These are phyloP conservation scores for Plasmodium billcollinsi DNA, from an alignment of 169 alveolate genomes.

Conservation along the genomic window DNA sequence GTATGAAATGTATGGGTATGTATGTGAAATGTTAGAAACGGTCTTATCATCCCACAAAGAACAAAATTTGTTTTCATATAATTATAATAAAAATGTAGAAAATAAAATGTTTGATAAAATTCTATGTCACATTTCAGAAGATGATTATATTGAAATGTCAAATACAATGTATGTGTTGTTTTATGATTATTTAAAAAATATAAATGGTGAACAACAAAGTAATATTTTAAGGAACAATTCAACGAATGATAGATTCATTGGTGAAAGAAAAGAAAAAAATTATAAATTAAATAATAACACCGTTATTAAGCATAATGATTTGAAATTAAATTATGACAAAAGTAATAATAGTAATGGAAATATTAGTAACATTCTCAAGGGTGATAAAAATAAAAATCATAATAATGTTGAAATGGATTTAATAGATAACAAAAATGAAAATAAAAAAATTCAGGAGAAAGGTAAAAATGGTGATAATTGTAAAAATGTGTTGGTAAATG, in stretches of 20 bases:
- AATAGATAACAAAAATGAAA: slow-evolving; percentile 3
- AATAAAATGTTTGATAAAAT: slow-evolving; percentile 47
- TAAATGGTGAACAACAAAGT: slow-evolving; percentile 19
- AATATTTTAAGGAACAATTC: slow-evolving; percentile 1
- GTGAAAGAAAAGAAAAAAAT: slow-evolving; percentile 4
- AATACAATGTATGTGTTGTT: slow-evolving; percentile 42
- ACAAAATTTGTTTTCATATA: slow-evolving; percentile 44
- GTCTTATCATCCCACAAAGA: neutral
- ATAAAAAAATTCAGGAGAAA: neutral
- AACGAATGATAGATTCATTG: slow-evolving; percentile 4
- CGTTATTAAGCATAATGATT: neutral
- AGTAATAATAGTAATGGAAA: slow-evolving; percentile 16
- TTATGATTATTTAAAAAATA: slow-evolving; percentile 47
- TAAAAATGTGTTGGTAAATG: neutral
- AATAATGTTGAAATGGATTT: slow-evolving; percentile 4
- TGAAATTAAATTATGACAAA: neutral
- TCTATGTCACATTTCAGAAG: slow-evolving; percentile 44
- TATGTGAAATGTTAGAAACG: slow-evolving; percentile 46
- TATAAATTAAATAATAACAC: slow-evolving; percentile 5
- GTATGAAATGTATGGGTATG: slow-evolving; percentile 36
- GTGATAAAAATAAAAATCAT: neutral
- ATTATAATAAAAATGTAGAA: slow-evolving; percentile 62
- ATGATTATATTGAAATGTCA: slow-evolving; percentile 75
- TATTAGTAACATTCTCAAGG: slow-evolving; percentile 2
- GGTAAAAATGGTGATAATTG: neutral